A percentile compares a stretch with the other conserved stretches of the same genome.
Conservation (phyloP, 2,329 filamentous ascomycete genomes). For the Saccharata proteae region DNA sequence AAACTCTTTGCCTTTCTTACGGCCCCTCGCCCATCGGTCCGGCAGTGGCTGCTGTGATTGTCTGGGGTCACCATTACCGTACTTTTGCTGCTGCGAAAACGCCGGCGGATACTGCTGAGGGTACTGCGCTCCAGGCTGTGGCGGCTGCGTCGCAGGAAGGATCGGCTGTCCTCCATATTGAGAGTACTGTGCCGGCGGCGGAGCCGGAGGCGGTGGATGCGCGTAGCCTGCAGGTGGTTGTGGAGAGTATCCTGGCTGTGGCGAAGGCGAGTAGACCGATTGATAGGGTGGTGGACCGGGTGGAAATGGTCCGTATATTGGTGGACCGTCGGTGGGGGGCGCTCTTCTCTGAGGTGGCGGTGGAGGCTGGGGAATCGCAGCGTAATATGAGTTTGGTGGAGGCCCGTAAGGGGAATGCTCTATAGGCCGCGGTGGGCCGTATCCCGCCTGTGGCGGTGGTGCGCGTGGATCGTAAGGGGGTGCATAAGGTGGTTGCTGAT, state of each 20-base stretch:
- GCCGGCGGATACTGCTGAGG: constrained; percentile 5
- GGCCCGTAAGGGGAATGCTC: constrained; percentile 4
- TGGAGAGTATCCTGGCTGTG: constrained; percentile 3
- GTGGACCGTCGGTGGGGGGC: constrained; percentile 5
- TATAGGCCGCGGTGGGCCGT: constrained; percentile 3
- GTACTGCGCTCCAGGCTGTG: background rate
- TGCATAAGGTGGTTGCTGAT: constrained; percentile 4
- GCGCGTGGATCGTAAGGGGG: constrained; percentile 5
- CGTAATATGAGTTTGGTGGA: constrained; percentile 5
- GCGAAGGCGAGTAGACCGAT: constrained; percentile 5
- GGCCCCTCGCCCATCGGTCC: background rate
- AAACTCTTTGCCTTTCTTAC: constrained; percentile 1
- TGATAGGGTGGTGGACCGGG: constrained; percentile 8
- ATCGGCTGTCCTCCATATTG: constrained; percentile 30
- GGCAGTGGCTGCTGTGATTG: background rate
- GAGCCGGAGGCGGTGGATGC: constrained; percentile 1
- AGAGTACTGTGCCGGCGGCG: background rate
- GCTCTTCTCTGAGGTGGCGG: no score
- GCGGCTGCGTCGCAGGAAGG: constrained; percentile 20
- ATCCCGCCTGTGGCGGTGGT: constrained; percentile 2
- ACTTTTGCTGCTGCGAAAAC: constrained; percentile 7
- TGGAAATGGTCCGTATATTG: no score
- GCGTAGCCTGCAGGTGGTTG: constrained; percentile 1
- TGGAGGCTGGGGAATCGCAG: no score
- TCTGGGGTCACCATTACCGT: background rate